Percentiles rank a stretch among this genome's conserved stretches.
Conservation (phyloP, 2,329 filamentous ascomycete genomes). For the Cladophialophora psammophila region DNA sequence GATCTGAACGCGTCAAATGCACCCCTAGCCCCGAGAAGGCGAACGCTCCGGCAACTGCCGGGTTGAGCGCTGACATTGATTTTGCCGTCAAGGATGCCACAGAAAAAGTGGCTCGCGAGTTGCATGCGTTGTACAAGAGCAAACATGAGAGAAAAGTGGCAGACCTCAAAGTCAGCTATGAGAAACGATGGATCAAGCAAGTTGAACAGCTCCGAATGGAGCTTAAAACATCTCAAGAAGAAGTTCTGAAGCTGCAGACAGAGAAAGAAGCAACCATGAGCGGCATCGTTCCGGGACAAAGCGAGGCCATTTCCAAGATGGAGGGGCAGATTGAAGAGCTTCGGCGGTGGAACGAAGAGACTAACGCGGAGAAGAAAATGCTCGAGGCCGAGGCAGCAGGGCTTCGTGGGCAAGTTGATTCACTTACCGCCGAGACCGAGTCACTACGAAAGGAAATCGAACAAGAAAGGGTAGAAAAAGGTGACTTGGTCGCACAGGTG, state of each 20-base stretch:
- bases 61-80: slow-evolving; percentile 54
- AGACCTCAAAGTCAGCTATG: slow-evolving; percentile 81
- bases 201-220: slow-evolving; percentile 77
- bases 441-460: slow-evolving; percentile 66
- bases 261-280: slow-evolving; percentile 72
- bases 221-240: slow-evolving; percentile 71
- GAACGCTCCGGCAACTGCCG: slow-evolving; percentile 33
- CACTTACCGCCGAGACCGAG: slow-evolving; percentile 73
- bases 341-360: slow-evolving; percentile 62
- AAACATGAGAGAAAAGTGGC: slow-evolving; percentile 97
- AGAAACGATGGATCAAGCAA: slow-evolving; percentile 87
- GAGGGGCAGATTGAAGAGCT: slow-evolving; percentile 53
- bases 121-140: slow-evolving; percentile 92
- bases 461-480: slow-evolving; percentile 58
- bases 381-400: slow-evolving; percentile 77
- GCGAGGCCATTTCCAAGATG: slow-evolving; percentile 47
- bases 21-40: slow-evolving; percentile 48
- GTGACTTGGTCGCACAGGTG: slow-evolving; percentile 56
- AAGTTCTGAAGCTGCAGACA: slow-evolving; percentile 76
- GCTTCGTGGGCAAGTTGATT: slow-evolving; percentile 73
- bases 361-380: slow-evolving; percentile 71
- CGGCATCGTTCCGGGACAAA: slow-evolving; percentile 51
- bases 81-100: slow-evolving; percentile 82
- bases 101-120: slow-evolving; percentile 90
- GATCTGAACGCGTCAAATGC: slow-evolving; percentile 43